These are phyloP conservation scores for Blastobotrys aristatus DNA, from an alignment of 1,139 yeast species.

Conservation along the genomic window DNA sequence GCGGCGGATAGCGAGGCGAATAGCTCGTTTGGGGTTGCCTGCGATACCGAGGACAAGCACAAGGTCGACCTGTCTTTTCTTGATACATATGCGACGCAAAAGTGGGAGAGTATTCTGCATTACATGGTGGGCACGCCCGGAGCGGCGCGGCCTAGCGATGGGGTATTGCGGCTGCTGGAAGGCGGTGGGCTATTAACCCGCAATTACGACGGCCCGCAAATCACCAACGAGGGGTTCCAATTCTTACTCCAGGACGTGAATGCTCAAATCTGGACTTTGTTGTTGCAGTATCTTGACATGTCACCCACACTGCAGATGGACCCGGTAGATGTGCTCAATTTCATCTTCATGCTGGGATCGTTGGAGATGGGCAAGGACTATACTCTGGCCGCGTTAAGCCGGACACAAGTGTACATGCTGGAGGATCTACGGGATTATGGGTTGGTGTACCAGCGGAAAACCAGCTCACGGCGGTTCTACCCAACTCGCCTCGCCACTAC, in stretches of 20 bases:
- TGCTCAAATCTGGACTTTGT: slow-evolving; percentile 90
- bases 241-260: slow-evolving; percentile 86
- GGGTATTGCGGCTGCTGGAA: slow-evolving; percentile 37
- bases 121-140: slow-evolving; percentile 75
- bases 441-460: slow-evolving; percentile 69
- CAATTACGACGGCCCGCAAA: slow-evolving; percentile 49
- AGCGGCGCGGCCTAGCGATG: slow-evolving; percentile 49
- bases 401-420: slow-evolving; percentile 80
- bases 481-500: slow-evolving; percentile 92
- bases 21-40: slow-evolving; percentile 52
- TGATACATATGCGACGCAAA: slow-evolving; percentile 74
- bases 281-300: slow-evolving; percentile 80
- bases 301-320: slow-evolving; percentile 86
- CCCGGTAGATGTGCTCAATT: slow-evolving; percentile 91
- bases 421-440: slow-evolving; percentile 92
- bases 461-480: slow-evolving; percentile 62
- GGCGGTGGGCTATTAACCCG: slow-evolving; percentile 85
- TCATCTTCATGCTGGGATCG: slow-evolving; percentile 88
- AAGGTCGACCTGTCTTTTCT: slow-evolving; percentile 59
- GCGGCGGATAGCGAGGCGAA: slow-evolving; percentile 49
- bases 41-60: slow-evolving; percentile 46
- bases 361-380: slow-evolving; percentile 87
- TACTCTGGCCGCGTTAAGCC: slow-evolving; percentile 62
- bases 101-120: slow-evolving; percentile 94
- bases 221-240: slow-evolving; percentile 91